A percentile compares a stretch with the other conserved stretches of the same genome.
Conservation (phyloP, 179 eudicot genomes). For the Amaranthus tricolor region DNA sequence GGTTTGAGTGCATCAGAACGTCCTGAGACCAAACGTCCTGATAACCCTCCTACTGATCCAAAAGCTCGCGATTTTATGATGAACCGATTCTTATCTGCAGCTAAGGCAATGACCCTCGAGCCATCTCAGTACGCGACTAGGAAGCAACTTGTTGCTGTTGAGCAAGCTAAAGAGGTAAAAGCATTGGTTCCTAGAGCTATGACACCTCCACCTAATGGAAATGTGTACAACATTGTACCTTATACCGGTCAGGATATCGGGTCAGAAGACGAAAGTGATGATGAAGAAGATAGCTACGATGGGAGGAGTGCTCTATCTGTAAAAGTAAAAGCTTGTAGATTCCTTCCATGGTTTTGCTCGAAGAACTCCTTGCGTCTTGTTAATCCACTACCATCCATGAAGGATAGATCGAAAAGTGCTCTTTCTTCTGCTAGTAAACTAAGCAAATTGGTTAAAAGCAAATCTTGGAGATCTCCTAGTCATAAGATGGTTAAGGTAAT, state of each 20-base stretch:
- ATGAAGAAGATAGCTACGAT: conserved; percentile 34
- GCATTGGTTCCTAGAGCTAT: conserved; percentile 38
- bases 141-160: conserved; percentile 42
- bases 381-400: conserved; percentile 69
- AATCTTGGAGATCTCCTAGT: conserved; percentile 58
- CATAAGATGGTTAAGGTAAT: conserved; percentile 59
- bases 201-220: conserved; percentile 39
- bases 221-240: conserved; percentile 33
- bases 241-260: conserved; percentile 38
- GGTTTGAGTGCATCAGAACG: conserved; percentile 52
- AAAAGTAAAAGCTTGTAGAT: conserved; percentile 66
- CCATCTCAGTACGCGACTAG: conserved; percentile 63
- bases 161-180: conserved; percentile 37
- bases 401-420: conserved; percentile 46
- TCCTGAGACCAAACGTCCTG: conserved; percentile 29
- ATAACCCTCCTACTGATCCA: conserved; percentile 37
- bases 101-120: conserved; percentile 78
- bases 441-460: conserved; percentile 47
- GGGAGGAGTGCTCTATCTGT: conserved; percentile 37
- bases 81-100: conserved; percentile 86
- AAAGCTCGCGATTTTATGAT: conserved; percentile 79
- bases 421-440: conserved; percentile 43
- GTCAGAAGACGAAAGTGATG: conserved; percentile 45
- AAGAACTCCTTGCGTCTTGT: conserved; percentile 69
- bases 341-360: conserved; percentile 75